Percentiles rank a stretch among this genome's conserved stretches.
Conservation (phyloP, 73 alveolate species). For the Paramecium caudatum region DNA sequence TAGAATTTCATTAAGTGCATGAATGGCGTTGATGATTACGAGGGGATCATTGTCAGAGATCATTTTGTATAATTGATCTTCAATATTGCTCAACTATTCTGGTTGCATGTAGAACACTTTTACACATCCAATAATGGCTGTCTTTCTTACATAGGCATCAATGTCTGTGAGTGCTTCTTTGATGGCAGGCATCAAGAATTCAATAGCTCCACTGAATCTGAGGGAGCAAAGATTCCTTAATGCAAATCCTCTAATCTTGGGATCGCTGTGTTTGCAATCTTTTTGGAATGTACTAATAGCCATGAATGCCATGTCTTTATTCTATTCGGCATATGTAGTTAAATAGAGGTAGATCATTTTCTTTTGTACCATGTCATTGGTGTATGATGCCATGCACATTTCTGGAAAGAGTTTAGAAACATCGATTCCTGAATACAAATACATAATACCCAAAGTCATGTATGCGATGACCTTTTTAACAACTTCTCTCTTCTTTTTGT, state of each 20-base stretch:
- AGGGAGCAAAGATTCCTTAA: constrained; percentile 95
- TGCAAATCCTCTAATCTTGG: constrained; percentile 98
- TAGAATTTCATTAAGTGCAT: constrained; percentile 95
- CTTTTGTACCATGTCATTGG: constrained; percentile 97
- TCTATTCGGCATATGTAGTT: constrained; percentile 96
- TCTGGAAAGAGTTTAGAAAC: constrained; percentile 94
- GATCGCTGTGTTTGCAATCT: constrained; percentile 96
- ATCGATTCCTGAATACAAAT: constrained; percentile 81
- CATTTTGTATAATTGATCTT: constrained; percentile 90
- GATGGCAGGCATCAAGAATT: constrained; percentile 93
- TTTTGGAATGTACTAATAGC: constrained; percentile 97
- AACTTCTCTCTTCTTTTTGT: constrained; percentile 90
- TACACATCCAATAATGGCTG: constrained; percentile 97
- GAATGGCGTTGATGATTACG: constrained; percentile 94
- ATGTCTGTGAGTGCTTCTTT: constrained; percentile 95
- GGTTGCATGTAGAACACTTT: constrained; percentile 90
- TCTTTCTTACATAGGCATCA: constrained; percentile 99
- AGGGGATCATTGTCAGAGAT: constrained; percentile 96
- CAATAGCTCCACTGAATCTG: constrained; percentile 94
- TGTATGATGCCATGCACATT: constrained; percentile 97
- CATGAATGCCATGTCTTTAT: constrained; percentile 94
- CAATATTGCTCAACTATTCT: constrained; percentile 75
- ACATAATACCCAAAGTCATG: constrained; percentile 93
- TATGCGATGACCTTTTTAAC: constrained; percentile 98
- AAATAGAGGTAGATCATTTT: constrained; percentile 97